These are phyloP conservation scores for Aphanocladium album DNA, from an alignment of 2,329 filamentous ascomycete species.

Conservation along the genomic window DNA sequence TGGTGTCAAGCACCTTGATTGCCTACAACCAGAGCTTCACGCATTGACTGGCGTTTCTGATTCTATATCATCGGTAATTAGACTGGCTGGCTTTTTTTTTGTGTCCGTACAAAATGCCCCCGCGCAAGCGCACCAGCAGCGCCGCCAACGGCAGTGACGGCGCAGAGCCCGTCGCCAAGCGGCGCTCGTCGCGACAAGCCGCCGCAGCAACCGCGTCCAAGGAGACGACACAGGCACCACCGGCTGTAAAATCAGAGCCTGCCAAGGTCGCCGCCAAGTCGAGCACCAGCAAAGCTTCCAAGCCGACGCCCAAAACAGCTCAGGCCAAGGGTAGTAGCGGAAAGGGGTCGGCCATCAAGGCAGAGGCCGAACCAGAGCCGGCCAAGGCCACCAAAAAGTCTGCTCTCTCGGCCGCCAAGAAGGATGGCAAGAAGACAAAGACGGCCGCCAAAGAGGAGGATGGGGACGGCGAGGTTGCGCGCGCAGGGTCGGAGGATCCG, in stretches of 20 bases:
- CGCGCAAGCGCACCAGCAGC: conserved; percentile 17
- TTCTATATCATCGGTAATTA: neutral
- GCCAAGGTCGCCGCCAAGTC: neutral
- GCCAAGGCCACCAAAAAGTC: neutral
- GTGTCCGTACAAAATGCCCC: conserved; percentile 16
- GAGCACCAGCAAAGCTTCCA: neutral
- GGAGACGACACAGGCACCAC: neutral
- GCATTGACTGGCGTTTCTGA: neutral
- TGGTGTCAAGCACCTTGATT: neutral
- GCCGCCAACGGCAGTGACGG: conserved; percentile 12
- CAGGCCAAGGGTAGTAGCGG: too few relatives aligned
- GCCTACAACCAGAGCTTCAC: neutral
- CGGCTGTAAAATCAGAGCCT: neutral
- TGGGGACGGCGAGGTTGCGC: neutral
- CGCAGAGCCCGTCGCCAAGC: conserved; percentile 21
- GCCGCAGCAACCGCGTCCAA: conserved; percentile 10
- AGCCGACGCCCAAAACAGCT: neutral
- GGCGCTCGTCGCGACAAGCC: conserved; percentile 25
- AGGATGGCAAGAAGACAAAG: conserved; percentile 3
- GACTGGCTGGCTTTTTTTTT: neutral
- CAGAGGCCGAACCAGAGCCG: neutral
- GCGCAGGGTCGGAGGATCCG: conserved; percentile 23
- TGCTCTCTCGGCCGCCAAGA: too few relatives aligned
- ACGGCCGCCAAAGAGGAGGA: neutral
- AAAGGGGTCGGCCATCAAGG: neutral